Evolutionary conservation across 352 stramenopile species (phyloP).

Genomic region (Globisporangium emineosum): DNA sequence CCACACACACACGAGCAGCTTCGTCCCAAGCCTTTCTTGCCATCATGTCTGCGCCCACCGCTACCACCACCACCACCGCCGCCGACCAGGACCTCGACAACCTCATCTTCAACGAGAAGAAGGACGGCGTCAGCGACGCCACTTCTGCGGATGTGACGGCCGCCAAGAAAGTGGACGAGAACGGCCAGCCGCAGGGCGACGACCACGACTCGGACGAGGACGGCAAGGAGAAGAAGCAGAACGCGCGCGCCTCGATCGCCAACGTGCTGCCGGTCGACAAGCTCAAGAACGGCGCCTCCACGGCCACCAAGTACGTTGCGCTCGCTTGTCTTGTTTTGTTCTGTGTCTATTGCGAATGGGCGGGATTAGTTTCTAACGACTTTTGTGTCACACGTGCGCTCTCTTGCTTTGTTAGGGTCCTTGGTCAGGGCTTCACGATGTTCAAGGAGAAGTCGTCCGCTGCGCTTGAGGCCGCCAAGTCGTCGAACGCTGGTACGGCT

Average conservation of each 20-base stretch:
- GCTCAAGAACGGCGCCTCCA: slow-evolving; percentile 85
- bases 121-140: slow-evolving; percentile 31
- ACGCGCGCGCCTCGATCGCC: slow-evolving; percentile 54
- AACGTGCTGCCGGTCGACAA: slow-evolving; percentile 86
- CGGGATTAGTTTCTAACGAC: neutral
- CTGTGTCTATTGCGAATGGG: neutral
- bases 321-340: neutral
- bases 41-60: slow-evolving; percentile 9
- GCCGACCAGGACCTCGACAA: slow-evolving; percentile 80
- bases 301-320: slow-evolving; percentile 72
- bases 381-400: neutral
- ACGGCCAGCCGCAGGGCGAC: slow-evolving; percentile 27
- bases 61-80: slow-evolving; percentile 1
- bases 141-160: slow-evolving; percentile 23
- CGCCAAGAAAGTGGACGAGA: slow-evolving; percentile 19
- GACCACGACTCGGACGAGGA: slow-evolving; percentile 42
- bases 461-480: slow-evolving; percentile 72
- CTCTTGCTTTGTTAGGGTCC: slow-evolving; percentile 31
- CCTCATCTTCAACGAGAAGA: slow-evolving; percentile 81
- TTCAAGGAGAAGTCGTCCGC: slow-evolving; percentile 74
- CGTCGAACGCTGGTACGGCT: slow-evolving; percentile 67
- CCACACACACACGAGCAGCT: neutral
- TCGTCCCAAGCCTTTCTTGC: neutral
- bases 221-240: slow-evolving; percentile 45
- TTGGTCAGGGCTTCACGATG: slow-evolving; percentile 62